Conservation (phyloP, 805 yeast species). For the Yarrowia sp. region DNA sequence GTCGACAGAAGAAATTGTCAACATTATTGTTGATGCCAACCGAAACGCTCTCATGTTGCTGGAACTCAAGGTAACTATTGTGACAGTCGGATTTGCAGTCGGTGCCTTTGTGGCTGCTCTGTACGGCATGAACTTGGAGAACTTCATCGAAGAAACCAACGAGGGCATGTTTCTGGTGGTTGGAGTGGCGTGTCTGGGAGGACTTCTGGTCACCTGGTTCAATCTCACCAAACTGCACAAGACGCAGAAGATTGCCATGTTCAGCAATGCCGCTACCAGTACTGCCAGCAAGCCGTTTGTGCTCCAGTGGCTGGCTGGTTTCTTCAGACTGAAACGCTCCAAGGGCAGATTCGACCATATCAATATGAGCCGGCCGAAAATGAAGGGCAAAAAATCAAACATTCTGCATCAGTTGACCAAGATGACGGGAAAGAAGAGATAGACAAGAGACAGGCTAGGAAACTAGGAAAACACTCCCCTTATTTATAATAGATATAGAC, state of each 20-base stretch:
- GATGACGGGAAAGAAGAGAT: background rate
- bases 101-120: conserved; percentile 78
- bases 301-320: background rate
- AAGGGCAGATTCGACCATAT: background rate
- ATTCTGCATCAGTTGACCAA: conserved; percentile 21
- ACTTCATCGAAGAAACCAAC: conserved; percentile 79
- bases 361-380: background rate
- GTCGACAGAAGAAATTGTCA: conserved; percentile 92
- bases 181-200: conserved; percentile 45
- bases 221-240: conserved; percentile 58
- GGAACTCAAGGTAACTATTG: conserved; percentile 78
- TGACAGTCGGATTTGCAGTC: conserved; percentile 75
- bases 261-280: background rate
- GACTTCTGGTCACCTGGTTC: conserved; percentile 47
- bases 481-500: conserved; percentile 9
- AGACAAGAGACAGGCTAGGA: background rate
- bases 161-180: conserved; percentile 58
- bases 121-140: conserved; percentile 94
- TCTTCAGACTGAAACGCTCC: background rate
- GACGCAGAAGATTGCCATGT: conserved; percentile 71
- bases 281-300: background rate
- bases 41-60: conserved; percentile 88
- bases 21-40: conserved; percentile 87
- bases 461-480: background rate
- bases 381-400: conserved; percentile 10